A percentile compares a stretch with the other conserved stretches of the same genome.
phyloP scores from a whole-genome alignment of 1,139 yeast genomes.

The Geotrichum histeridarum region DNA sequence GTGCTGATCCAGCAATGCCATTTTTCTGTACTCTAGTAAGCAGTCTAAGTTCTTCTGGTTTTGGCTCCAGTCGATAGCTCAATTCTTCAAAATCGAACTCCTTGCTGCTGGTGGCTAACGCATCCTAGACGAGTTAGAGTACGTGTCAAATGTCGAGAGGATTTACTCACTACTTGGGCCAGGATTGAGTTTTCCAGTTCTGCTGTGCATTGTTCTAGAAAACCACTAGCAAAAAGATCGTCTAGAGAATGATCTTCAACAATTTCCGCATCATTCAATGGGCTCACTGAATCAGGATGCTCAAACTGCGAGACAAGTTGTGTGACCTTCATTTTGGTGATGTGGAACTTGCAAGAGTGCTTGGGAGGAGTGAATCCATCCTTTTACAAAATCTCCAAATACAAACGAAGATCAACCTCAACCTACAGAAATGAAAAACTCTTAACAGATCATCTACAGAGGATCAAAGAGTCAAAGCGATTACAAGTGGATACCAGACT shows the following conservation, averaged over 20 bases:
- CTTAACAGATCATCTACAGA: too few relatives aligned
- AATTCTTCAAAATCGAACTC: slow-evolving; percentile 14
- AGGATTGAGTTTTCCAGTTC: slow-evolving; percentile 12
- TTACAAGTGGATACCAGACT: too few relatives aligned
- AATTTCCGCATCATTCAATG: background rate
- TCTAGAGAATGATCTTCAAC: slow-evolving; percentile 5
- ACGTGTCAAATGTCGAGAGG: background rate
- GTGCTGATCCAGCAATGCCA: slow-evolving; percentile 20
- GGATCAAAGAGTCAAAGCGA: too few relatives aligned
- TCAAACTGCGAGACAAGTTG: slow-evolving; percentile 3
- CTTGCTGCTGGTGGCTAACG: background rate
- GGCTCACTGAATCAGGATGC: background rate
- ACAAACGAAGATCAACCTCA: too few relatives aligned
- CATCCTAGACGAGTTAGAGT: slow-evolving; percentile 3
- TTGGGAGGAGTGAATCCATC: background rate
- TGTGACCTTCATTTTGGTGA: slow-evolving; percentile 1
- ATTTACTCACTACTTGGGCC: slow-evolving; percentile 7
- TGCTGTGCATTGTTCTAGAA: slow-evolving; percentile 9
- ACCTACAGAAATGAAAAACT: too few relatives aligned
- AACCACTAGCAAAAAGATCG: slow-evolving; percentile 9
- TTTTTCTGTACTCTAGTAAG: slow-evolving; percentile 13
- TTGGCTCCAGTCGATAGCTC: slow-evolving; percentile 8
- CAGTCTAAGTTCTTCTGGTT: slow-evolving; percentile 9
- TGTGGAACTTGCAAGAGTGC: background rate
- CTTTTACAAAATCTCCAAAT: background rate